A percentile compares a stretch with the other conserved stretches of the same genome.
Conservation (phyloP, 768 basidiomycete species). For the Lactifluus echinatus region DNA sequence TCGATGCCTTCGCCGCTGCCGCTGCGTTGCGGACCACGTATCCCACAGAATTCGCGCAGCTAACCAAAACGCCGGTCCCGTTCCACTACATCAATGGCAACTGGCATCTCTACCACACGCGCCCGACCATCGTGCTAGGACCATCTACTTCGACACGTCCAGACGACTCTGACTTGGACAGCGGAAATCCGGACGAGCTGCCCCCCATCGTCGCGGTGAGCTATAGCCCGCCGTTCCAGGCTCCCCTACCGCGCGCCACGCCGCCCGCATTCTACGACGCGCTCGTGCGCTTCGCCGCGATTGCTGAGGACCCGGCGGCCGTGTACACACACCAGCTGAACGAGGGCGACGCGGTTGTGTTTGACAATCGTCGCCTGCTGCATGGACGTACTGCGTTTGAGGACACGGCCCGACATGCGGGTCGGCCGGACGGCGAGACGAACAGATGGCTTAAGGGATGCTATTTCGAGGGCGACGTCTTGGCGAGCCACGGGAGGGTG, state of each 20-base stretch:
- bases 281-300: constrained; percentile 47
- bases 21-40: constrained; percentile 37
- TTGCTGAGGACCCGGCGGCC: constrained; percentile 44
- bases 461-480: constrained; percentile 60
- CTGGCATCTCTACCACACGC: constrained; percentile 65
- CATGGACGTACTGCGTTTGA: constrained; percentile 79
- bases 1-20: constrained; percentile 69
- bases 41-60: constrained; percentile 45
- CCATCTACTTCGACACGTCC: too few species aligned
- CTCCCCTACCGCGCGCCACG: constrained; percentile 52
- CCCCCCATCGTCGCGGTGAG: constrained; percentile 58
- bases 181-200: neutral
- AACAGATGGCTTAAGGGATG: constrained; percentile 89
- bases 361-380: constrained; percentile 85
- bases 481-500: constrained; percentile 53
- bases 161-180: neutral
- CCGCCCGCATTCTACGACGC: constrained; percentile 53
- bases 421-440: constrained; percentile 30
- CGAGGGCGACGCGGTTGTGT: constrained; percentile 83
- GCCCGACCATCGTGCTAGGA: constrained; percentile 67
- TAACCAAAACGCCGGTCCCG: constrained; percentile 58
- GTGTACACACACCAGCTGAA: constrained; percentile 56
- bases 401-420: constrained; percentile 26
- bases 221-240: constrained; percentile 95
- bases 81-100: constrained; percentile 92